These are phyloP conservation scores for Lactarius tabidus DNA, from an alignment of 768 basidiomycete species.

Conservation along the genomic window DNA sequence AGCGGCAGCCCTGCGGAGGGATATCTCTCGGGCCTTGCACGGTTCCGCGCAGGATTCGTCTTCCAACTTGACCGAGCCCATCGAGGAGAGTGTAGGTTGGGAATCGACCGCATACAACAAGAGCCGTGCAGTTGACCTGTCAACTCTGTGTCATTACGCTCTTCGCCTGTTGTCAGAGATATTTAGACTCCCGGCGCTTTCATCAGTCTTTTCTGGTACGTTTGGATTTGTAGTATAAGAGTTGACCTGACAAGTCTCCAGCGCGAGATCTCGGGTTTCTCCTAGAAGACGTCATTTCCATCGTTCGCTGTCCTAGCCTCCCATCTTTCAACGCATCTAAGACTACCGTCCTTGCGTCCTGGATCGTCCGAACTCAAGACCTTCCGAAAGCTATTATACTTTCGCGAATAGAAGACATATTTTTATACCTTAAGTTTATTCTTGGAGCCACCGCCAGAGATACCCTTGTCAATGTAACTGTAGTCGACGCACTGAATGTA, in stretches of 20 bases:
- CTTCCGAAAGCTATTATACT: conserved; percentile 13
- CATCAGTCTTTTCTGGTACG: conserved; percentile 14
- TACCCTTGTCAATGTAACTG: conserved; percentile 3
- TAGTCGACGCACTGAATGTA: conserved; percentile 17
- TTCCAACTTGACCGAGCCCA: neutral
- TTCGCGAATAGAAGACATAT: conserved; percentile 11
- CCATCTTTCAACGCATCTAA: conserved; percentile 8
- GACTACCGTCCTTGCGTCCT: conserved; percentile 8
- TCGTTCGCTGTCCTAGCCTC: neutral
- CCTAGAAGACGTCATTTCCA: conserved; percentile 11
- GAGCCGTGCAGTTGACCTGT: neutral
- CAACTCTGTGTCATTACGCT: conserved; percentile 15
- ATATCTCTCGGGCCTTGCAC: conserved; percentile 3
- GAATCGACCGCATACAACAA: neutral
- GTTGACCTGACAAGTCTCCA: neutral
- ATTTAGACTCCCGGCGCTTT: conserved; percentile 14
- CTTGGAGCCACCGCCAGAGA: conserved; percentile 7
- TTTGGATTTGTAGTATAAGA: neutral
- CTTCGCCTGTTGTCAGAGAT: conserved; percentile 20
- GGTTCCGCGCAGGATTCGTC: neutral
- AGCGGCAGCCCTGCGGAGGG: conserved; percentile 12
- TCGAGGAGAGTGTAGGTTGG: neutral
- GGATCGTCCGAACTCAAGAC: conserved; percentile 16
- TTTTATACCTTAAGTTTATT: conserved; percentile 9
- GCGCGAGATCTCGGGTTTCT: conserved; percentile 16